Percentiles rank a stretch among this genome's conserved stretches.
phyloP scores from a whole-genome alignment of 192 early-diverging fungal species.

The Backusella luteola region DNA sequence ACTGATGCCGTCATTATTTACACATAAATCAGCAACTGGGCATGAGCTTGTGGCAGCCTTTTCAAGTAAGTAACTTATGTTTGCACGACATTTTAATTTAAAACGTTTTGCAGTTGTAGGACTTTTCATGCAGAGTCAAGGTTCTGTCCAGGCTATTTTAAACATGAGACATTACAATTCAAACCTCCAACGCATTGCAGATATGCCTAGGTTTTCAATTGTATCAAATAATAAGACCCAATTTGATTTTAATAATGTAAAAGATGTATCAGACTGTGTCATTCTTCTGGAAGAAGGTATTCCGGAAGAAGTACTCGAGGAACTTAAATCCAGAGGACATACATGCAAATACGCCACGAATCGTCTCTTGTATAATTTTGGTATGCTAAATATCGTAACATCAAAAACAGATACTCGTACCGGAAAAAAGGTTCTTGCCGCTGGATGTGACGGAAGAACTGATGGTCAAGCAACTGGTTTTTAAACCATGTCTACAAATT shows the following conservation, averaged over 20 bases:
- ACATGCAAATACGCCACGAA: slow-evolving; percentile 18
- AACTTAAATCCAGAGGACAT: slow-evolving; percentile 61
- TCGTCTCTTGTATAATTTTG: slow-evolving; percentile 45
- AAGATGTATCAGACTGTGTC: slow-evolving; percentile 19
- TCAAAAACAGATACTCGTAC: slow-evolving; percentile 32
- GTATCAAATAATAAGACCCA: slow-evolving; percentile 30
- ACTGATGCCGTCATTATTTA: slow-evolving; percentile 71
- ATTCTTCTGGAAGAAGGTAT: slow-evolving; percentile 69
- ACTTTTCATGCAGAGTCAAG: slow-evolving; percentile 79
- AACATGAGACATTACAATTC: slow-evolving; percentile 58
- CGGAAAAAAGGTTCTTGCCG: slow-evolving; percentile 45
- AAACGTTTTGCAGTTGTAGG: slow-evolving; percentile 53
- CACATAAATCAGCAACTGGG: slow-evolving; percentile 24
- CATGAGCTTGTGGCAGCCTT: slow-evolving; percentile 43
- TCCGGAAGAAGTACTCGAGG: slow-evolving; percentile 31
- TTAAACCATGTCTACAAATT: slow-evolving; percentile 6
- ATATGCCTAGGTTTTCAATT: slow-evolving; percentile 67
- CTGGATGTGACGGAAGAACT: slow-evolving; percentile 52
- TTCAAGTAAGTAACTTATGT: slow-evolving; percentile 33
- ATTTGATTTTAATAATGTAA: slow-evolving; percentile 14
- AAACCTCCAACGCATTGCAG: slow-evolving; percentile 64
- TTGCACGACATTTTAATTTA: too few species aligned
- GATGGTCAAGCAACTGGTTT: slow-evolving; percentile 56
- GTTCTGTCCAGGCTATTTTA: slow-evolving; percentile 74
- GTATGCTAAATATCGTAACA: slow-evolving; percentile 69